Percentiles rank a stretch among this genome's conserved stretches.
These are phyloP conservation scores for Trapa bicornis DNA, from an alignment of 345 rosid species.

Conservation along the genomic window DNA sequence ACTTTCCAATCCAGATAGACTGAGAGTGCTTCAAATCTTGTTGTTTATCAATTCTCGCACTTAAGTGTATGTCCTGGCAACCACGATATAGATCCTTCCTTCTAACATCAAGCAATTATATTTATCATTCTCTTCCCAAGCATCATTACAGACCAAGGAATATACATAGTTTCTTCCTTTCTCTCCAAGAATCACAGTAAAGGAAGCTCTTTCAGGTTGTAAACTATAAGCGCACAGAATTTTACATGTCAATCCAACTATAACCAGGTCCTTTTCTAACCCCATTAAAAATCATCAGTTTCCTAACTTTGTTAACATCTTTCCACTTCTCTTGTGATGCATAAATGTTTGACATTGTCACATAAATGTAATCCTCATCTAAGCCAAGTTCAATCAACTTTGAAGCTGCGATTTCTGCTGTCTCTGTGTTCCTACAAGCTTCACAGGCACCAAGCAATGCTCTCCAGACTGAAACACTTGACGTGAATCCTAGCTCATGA, in stretches of 20 bases:
- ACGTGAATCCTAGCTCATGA: constrained; percentile 32
- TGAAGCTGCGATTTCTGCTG: constrained; percentile 36
- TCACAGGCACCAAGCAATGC: constrained; percentile 59
- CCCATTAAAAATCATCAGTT: constrained; percentile 46
- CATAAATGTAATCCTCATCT: constrained; percentile 50
- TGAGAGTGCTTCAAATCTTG: constrained; percentile 32
- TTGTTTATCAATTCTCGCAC: constrained; percentile 6
- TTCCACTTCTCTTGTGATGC: constrained; percentile 53
- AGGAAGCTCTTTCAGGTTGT: neutral
- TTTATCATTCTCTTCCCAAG: neutral
- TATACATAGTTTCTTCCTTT: neutral
- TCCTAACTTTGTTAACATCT: constrained; percentile 38
- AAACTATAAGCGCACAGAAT: neutral
- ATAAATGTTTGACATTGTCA: constrained; percentile 47
- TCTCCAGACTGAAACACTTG: constrained; percentile 43
- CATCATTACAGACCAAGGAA: neutral
- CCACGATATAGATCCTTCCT: neutral
- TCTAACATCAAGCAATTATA: neutral
- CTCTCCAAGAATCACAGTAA: neutral
- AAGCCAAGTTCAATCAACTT: constrained; percentile 37
- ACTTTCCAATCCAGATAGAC: constrained; percentile 24
- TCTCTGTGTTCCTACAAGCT: constrained; percentile 32
- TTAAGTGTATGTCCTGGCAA: neutral
- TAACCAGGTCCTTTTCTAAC: constrained; percentile 46
- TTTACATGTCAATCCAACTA: constrained; percentile 43